These are phyloP conservation scores for Raphanus raphanistrum DNA, from an alignment of 345 rosid genomes.

Conservation along the genomic window DNA sequence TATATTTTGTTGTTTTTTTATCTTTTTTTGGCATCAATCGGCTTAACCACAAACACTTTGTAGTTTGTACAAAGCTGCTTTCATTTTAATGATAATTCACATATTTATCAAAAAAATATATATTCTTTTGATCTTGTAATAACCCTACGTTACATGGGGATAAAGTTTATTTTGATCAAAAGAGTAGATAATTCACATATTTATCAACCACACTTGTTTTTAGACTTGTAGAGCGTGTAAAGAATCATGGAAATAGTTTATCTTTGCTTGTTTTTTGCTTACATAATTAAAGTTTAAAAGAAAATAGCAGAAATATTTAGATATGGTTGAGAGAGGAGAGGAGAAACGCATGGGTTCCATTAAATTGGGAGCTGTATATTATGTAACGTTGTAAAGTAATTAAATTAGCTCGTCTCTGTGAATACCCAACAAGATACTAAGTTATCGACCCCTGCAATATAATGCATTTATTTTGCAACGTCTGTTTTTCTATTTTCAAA, in stretches of 20 bases:
- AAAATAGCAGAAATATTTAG: not conserved
- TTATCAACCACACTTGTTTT: conserved; percentile 40
- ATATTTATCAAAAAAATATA: too few relatives aligned
- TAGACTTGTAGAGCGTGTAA: conserved; percentile 22
- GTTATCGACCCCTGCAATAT: not conserved
- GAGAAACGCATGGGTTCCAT: conserved; percentile 36
- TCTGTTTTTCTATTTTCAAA: not conserved
- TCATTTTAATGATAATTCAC: too few relatives aligned
- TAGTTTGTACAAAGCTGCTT: too few relatives aligned
- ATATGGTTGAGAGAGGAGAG: conserved; percentile 33
- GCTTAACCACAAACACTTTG: too few relatives aligned
- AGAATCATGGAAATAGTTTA: conserved; percentile 32
- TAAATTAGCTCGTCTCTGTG: not conserved
- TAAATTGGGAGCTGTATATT: conserved; percentile 28
- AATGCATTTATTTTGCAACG: not conserved
- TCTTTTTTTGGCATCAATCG: too few relatives aligned
- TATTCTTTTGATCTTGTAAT: conserved; percentile 4
- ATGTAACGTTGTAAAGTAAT: not conserved
- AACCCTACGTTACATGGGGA: not conserved
- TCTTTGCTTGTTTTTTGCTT: conserved; percentile 1
- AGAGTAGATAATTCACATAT: too few relatives aligned
- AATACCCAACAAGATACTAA: not conserved
- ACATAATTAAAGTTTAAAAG: not conserved
- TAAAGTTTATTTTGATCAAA: too few relatives aligned
- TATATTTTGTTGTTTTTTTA: too few relatives aligned